Percentiles rank a stretch among this genome's conserved stretches.
Conservation (phyloP, 352 stramenopile genomes). For the Pythium sukuiense region DNA sequence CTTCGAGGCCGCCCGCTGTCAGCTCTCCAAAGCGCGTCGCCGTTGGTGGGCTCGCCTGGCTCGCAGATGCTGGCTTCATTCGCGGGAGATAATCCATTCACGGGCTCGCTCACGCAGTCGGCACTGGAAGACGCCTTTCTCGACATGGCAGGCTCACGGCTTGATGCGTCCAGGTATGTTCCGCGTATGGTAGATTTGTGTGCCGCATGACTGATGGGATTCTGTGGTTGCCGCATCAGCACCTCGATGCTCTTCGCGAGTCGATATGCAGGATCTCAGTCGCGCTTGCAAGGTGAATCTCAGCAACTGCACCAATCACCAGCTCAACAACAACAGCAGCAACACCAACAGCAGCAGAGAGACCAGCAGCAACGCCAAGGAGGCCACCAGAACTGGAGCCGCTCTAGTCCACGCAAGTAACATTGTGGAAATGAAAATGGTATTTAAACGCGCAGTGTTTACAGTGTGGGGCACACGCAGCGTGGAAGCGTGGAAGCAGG, state of each 20-base stretch:
- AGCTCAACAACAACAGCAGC: constrained; percentile 6
- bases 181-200: background rate
- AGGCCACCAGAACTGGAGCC: constrained; percentile 11
- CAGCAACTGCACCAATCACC: constrained; percentile 28
- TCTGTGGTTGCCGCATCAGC: background rate
- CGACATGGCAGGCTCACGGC: constrained; percentile 77
- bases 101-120: constrained; percentile 73
- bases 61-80: constrained; percentile 62
- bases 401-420: constrained; percentile 13
- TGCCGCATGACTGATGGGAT: background rate
- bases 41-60: constrained; percentile 47
- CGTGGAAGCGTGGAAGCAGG: background rate
- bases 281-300: constrained; percentile 17
- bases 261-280: constrained; percentile 43
- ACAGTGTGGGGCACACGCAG: background rate
- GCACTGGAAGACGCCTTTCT: constrained; percentile 83
- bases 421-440: constrained; percentile 13
- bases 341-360: constrained; percentile 4
- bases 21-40: constrained; percentile 14
- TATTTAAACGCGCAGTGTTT: constrained; percentile 25
- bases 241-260: constrained; percentile 50
- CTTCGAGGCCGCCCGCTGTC: constrained; percentile 15
- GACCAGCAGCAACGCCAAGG: constrained; percentile 16
- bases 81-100: constrained; percentile 59
- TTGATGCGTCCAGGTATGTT: constrained; percentile 64